phyloP scores from a whole-genome alignment of 164 flowering plant genomes.

The Cinnamomum chago region DNA sequence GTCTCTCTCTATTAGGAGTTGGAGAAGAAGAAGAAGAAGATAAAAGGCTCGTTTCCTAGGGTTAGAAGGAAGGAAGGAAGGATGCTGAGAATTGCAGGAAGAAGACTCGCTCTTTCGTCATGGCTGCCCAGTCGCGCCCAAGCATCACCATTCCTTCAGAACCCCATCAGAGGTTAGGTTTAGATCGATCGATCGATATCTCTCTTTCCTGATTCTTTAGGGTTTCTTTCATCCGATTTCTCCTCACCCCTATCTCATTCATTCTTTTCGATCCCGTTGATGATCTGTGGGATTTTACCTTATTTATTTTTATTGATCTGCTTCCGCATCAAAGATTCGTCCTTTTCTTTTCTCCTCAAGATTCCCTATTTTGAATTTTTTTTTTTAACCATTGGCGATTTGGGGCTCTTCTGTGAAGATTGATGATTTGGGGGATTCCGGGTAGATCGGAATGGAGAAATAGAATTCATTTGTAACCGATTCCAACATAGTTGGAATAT shows the following conservation, averaged over 20 bases:
- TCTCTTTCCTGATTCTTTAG: no score
- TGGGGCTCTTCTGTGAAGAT: no score
- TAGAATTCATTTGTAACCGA: no score
- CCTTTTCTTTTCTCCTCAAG: background rate
- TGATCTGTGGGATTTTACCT: background rate
- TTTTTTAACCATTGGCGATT: no score
- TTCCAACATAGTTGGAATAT: no score
- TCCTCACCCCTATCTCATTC: no score
- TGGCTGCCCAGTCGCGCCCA: conserved; percentile 36
- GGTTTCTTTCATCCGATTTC: no score
- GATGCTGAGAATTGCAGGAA: conserved; percentile 64
- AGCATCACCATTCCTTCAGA: background rate
- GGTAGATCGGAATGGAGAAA: no score
- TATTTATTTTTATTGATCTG: background rate
- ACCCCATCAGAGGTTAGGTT: background rate
- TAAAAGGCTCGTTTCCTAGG: no score
- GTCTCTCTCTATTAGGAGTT: background rate
- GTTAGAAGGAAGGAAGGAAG: conserved; percentile 12
- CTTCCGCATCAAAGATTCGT: background rate
- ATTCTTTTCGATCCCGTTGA: background rate
- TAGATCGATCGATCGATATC: no score
- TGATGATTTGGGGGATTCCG: no score
- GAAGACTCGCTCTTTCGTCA: conserved; percentile 50
- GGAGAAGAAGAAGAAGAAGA: background rate
- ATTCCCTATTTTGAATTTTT: no score